Evolutionary conservation across 805 yeast genomes (phyloP).

Genomic region (Starmerella geochares): DNA sequence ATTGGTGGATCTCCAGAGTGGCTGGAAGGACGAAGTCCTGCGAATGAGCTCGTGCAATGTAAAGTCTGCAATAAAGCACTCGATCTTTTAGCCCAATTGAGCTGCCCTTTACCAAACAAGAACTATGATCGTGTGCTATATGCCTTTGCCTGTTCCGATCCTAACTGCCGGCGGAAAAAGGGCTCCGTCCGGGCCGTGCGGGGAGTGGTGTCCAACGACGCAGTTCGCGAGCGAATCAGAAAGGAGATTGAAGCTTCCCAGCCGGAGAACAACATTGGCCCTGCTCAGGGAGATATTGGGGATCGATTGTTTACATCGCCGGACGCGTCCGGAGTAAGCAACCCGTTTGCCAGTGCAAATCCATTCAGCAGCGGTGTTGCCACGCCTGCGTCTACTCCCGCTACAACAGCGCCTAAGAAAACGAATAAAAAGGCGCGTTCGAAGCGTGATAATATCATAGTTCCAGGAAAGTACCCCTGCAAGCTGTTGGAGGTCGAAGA

Average conservation of each 20-base stretch:
- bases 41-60: conserved; percentile 45
- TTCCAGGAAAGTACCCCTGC: conserved; percentile 51
- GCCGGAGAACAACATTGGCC: conserved; percentile 34
- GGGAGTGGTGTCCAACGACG: conserved; percentile 57
- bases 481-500: conserved; percentile 60
- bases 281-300: conserved; percentile 17
- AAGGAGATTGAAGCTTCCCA: conserved; percentile 36
- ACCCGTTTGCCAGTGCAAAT: conserved; percentile 13
- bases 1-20: conserved; percentile 63
- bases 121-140: conserved; percentile 63
- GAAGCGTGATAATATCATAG: conserved; percentile 6
- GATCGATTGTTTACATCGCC: conserved; percentile 17
- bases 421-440: conserved; percentile 8
- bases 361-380: conserved; percentile 14
- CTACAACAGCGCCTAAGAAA: not conserved
- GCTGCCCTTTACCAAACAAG: conserved; percentile 62
- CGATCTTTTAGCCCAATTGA: conserved; percentile 68
- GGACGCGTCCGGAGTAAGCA: not conserved
- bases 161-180: conserved; percentile 53
- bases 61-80: conserved; percentile 50
- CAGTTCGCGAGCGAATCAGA: conserved; percentile 28
- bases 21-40: conserved; percentile 59
- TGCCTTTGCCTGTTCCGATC: conserved; percentile 60
- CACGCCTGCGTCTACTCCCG: not conserved
- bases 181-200: conserved; percentile 71